Base-by-base conservation (phyloP, 139 green algal species). In the Trebouxia sp. region DNA sequence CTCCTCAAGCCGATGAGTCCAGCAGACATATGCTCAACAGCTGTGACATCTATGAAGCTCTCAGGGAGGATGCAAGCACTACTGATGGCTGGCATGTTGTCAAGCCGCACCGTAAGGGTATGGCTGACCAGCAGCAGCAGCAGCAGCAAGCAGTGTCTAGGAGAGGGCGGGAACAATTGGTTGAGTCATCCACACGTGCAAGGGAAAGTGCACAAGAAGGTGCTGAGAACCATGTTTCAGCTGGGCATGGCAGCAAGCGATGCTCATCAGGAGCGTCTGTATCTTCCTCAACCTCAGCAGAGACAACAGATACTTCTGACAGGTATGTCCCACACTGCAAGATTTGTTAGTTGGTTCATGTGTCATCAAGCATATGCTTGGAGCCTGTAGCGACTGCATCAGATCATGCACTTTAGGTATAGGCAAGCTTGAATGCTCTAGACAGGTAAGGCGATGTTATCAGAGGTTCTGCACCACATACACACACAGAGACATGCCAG, bases 31-130 rank as follows among this genome's bases (percentile, higher is more conserved):
- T n/a, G n/a, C n/a, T n/a, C 1, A 42, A 30, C 62, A 45, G 62
- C 35, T 15, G n/a, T n/a, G 28, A 69, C 28, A 72, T 72, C 62
- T 72, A 43, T 5, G 32, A 26, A 30, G 62, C 62, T 42, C 12
- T 72, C 32, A 42, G 62, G 24, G 62, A 72, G 35, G 62, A 72
- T 8, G 43, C 0, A 24, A 5, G n/a, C 37, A 14, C n/a, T 6
- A 24, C 32, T n/a, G 35, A 72, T 30, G 62, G 43, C 62, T 72
- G 62, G 62, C 62, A 45, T 35, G 62, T 72, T 12, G 62, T 72
- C 62, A 72, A 72, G 35, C 0, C 32, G 26, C 26, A 22, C 62
- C 15, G 62, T 5, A 72, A 72, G 11, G 35, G 62, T 35, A 15
- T 1, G 10, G 15, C n/a, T 72, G 32, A 45, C 12, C 5, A 11